Percentiles rank a stretch among this genome's conserved stretches.
Evolutionary conservation across 1,139 yeast species (phyloP).

Genomic region (Nakaseomyces uthaithaninus): DNA sequence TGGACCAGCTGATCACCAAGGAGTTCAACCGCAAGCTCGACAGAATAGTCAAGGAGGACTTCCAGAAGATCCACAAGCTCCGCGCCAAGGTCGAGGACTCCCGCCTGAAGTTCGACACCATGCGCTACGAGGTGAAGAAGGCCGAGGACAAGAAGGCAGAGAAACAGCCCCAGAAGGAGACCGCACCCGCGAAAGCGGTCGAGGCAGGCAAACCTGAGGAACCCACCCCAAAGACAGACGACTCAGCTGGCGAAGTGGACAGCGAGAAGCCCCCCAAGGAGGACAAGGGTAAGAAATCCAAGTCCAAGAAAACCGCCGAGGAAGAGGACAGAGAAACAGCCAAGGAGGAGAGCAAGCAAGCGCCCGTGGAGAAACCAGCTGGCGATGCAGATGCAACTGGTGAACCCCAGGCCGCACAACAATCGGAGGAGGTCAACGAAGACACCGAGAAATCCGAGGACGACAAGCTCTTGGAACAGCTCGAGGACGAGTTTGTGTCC

Average conservation of each 20-base stretch:
- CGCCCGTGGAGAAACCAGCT: no score
- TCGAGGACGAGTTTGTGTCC: slow-evolving; percentile 71
- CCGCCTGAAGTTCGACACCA: slow-evolving; percentile 61
- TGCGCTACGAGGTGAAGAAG: slow-evolving; percentile 45
- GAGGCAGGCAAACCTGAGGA: no score
- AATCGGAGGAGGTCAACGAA: neutral
- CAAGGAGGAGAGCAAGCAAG: neutral
- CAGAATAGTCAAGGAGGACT: slow-evolving; percentile 45
- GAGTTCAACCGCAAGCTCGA: slow-evolving; percentile 51
- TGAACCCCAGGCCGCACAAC: slow-evolving; percentile 7
- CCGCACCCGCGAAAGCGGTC: no score
- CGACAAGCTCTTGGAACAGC: slow-evolving; percentile 40
- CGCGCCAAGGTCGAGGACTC: slow-evolving; percentile 64
- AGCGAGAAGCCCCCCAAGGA: neutral
- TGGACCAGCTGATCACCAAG: slow-evolving; percentile 52
- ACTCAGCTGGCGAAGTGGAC: neutral
- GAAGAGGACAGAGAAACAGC: neutral
- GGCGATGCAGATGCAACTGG: no score
- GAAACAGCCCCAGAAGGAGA: slow-evolving; percentile 13
- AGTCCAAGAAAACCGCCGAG: neutral
- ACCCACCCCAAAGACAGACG: neutral
- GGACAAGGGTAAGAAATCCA: neutral
- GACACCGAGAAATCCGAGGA: slow-evolving; percentile 13
- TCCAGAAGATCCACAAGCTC: slow-evolving; percentile 51
- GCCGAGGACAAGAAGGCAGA: slow-evolving; percentile 30